Base-by-base conservation (phyloP, 164 flowering plant genomes). In the Annona cherimola region DNA sequence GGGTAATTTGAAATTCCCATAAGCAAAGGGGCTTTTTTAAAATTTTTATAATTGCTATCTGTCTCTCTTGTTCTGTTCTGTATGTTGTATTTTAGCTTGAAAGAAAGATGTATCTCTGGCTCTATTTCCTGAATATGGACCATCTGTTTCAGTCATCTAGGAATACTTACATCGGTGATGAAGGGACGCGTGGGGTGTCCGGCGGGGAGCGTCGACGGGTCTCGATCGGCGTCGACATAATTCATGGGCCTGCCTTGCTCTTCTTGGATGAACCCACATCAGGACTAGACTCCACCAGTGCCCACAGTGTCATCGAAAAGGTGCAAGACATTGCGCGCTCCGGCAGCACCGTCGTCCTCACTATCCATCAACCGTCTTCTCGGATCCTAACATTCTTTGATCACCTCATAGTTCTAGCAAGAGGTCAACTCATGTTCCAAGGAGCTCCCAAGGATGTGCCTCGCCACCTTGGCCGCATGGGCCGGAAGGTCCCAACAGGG, bases 251-350 rank as follows among this genome's bases (percentile, higher is more conserved):
- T 0, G 61, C 84, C 0, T 60, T 90, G 60, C 87, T 90, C 57
- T 88, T 90, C 83, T 83, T 90, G 11, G 92, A 88, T 9, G 92
- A 88, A 78, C 92, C 92, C 0, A 88, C 94, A 39, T 88, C 92
- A 6, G 94, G 94, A 5, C 81, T 90, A 26, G 92, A 90, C 83
- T 90, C 91, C 18, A 90, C 90, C 73, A 90, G 88, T 68, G 95
- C 92, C 16, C 82, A 86, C 66, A 88, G 84, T 65, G 95, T 88
- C 35, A 84, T 90, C 3, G 90, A 88, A 55, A 85, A 83, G 78
- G 86, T 90, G 11, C 88, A 86, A 39, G 76, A 84, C 73, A 90
- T 90, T 11, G 92, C 95, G 0, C 84, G 89, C 5, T 65, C 84
- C 0, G 90, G 95, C 8, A 90, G 95, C 79, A 90, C 90, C 0